These are phyloP conservation scores for Allantophomopsis cytisporea DNA, from an alignment of 2,329 filamentous ascomycete genomes.

Conservation along the genomic window DNA sequence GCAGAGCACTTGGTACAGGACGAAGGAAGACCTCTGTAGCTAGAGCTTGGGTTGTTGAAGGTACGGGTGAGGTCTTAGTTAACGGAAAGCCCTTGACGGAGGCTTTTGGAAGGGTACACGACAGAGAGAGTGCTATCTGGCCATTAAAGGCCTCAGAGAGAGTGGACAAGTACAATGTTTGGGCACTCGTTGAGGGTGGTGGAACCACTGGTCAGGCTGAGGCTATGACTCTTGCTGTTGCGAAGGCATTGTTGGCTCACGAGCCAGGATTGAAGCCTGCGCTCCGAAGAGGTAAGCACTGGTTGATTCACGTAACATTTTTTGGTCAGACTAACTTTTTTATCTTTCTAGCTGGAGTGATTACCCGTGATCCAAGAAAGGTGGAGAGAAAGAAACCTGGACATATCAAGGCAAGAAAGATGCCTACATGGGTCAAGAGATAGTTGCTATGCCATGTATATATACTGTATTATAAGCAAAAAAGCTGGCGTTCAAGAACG, in stretches of 20 bases:
- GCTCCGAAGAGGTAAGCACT: conserved; percentile 69
- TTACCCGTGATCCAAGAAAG: conserved; percentile 79
- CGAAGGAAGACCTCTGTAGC: conserved; percentile 80
- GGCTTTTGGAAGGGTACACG: conserved; percentile 77
- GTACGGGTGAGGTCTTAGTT: conserved; percentile 76
- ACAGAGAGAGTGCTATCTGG: conserved; percentile 91
- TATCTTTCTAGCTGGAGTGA: conserved; percentile 59
- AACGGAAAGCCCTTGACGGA: conserved; percentile 80
- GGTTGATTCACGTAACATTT: neutral
- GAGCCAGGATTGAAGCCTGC: conserved; percentile 85
- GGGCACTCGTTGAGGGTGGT: conserved; percentile 72
- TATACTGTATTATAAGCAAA: conserved; percentile 12
- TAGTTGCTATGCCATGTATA: conserved; percentile 14
- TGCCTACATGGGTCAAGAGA: conserved; percentile 90
- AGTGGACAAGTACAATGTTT: conserved; percentile 94
- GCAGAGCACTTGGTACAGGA: conserved; percentile 68
- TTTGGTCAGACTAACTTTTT: neutral
- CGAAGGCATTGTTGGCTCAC: conserved; percentile 77
- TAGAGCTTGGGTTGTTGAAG: conserved; percentile 80
- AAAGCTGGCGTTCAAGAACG: neutral
- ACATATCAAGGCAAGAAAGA: conserved; percentile 93
- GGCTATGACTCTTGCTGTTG: conserved; percentile 79
- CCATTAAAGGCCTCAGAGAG: conserved; percentile 70
- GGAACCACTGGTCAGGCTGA: conserved; percentile 94
- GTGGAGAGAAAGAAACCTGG: conserved; percentile 99